Conservation (phyloP, 177 flowering plant species). For the Vitis hybrid region DNA sequence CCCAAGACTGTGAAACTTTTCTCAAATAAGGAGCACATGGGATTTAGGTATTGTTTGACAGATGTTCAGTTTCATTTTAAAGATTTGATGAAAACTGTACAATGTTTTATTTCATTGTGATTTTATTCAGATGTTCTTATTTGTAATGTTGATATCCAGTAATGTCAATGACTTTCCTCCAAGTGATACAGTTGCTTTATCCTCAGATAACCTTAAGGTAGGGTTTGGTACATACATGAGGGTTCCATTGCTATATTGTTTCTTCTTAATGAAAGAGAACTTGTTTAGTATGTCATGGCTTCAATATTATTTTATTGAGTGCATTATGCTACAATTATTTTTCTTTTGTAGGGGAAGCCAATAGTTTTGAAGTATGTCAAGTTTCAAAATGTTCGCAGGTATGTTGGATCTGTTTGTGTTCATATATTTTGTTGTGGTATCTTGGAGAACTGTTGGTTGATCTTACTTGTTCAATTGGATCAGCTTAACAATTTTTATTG, state of each 20-base stretch:
- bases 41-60: conserved; percentile 69
- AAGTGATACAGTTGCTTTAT: conserved; percentile 63
- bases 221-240: neutral
- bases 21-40: conserved; percentile 95
- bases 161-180: conserved; percentile 91
- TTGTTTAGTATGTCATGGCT: neutral
- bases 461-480: conserved; percentile 11
- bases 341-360: conserved; percentile 73
- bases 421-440: neutral
- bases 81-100: neutral
- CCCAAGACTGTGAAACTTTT: conserved; percentile 86
- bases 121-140: conserved; percentile 1
- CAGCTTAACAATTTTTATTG: conserved; percentile 96
- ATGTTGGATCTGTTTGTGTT: conserved; percentile 8
- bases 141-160: conserved; percentile 45
- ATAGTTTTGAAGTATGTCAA: conserved; percentile 84
- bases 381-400: conserved; percentile 99
- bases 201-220: conserved; percentile 78
- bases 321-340: conserved; percentile 2
- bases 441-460: neutral
- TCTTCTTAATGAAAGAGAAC: neutral
- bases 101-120: neutral
- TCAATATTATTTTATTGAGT: neutral
- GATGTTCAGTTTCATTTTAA: neutral
- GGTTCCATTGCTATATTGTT: neutral